Base-by-base conservation (phyloP, 495 filamentous ascomycete species). In the Xylaria bambusicola region DNA sequence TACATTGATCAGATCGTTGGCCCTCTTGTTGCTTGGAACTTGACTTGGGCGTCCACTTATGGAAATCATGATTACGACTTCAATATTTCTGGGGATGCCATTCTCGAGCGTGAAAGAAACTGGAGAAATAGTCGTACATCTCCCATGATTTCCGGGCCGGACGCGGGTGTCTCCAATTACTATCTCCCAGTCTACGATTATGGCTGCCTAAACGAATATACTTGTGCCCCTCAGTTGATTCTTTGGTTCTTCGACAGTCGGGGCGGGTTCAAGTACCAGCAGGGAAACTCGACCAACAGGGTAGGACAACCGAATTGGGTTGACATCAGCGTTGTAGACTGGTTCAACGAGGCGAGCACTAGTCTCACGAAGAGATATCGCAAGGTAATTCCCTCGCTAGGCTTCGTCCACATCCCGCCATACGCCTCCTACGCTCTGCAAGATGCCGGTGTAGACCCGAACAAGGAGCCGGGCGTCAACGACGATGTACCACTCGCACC, bases 171-270 rank as follows among this genome's bases (percentile, higher is more conserved):
- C 0, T 82, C 85, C 0, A 91, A 92, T 61, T 91, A 91, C 64
- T 89, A 84, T 60, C 71, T 91, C 2, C 75, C 73, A 1, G 75
- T 79, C 6, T 77, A 77, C 40, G 58, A 63, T 0, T 24, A 54
- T n/a, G 52, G 44, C 15, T 76, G 75, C 55, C 23, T n/a, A 36
- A 23, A 20, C 5, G 52, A 58, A 44, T 12, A 20, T 12, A 31
- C 55, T 9, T 69, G 73, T 42, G 31, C 69, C 0, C 71, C 73
- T 0, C 70, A 70, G 12, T 71, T 87, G 12, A 61, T 92, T 3
- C 77, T 91, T 29, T 92, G 86, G 86, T 91, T 91, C 74, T 91
- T 92, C 64, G 89, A 92, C 67, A 83, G 78, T 52, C 79, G 80
- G 33, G 88, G 88, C 36, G 88, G 89, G 0, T 76, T 75, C 45